Conservation (phyloP, 306 rosid genomes). For the Acmispon strigosus region DNA sequence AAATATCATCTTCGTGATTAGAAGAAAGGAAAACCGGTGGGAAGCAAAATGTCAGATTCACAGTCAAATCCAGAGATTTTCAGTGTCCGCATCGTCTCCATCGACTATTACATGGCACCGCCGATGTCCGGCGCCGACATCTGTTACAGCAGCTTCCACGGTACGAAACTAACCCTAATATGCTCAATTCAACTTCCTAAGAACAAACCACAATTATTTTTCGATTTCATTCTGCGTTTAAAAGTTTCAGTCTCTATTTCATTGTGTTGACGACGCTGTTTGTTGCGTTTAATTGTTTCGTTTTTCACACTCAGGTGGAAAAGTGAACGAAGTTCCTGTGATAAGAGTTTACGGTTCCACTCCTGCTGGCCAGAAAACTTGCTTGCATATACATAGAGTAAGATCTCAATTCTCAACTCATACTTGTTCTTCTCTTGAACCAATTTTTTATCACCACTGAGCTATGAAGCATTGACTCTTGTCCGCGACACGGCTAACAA, state of each 20-base stretch:
- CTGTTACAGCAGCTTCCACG: conserved; percentile 82
- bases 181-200: not conserved
- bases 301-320: conserved; percentile 46
- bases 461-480: too few species aligned
- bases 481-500: too few species aligned
- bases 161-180: conserved; percentile 29
- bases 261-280: not conserved
- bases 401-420: conserved; percentile 13
- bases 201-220: not conserved
- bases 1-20: not conserved
- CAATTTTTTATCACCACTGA: too few species aligned
- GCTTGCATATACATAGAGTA: conserved; percentile 85
- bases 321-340: conserved; percentile 78
- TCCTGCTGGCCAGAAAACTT: conserved; percentile 92
- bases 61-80: conserved; percentile 35
- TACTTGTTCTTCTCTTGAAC: not conserved
- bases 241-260: not conserved
- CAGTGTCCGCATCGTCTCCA: conserved; percentile 74
- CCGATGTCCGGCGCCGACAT: conserved; percentile 61
- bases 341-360: conserved; percentile 85
- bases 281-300: not conserved
- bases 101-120: conserved; percentile 74
- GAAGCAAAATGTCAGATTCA: conserved; percentile 28
- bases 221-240: conserved; percentile 8
- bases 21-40: not conserved